These are phyloP conservation scores for Epichloe uncinata DNA, from an alignment of 2,329 filamentous ascomycete species.

Conservation along the genomic window DNA sequence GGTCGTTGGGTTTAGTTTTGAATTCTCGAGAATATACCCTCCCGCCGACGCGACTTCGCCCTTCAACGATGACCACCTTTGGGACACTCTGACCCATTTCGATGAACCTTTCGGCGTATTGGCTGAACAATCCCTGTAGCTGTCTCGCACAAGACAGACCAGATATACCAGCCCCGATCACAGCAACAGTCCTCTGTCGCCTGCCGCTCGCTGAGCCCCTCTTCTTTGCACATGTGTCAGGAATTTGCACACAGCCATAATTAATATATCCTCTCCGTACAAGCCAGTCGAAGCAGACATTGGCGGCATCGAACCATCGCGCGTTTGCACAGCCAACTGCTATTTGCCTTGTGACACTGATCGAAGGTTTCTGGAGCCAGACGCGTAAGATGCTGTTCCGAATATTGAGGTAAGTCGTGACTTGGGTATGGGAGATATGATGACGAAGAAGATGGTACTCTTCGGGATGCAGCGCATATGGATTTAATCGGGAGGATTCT, in stretches of 20 bases:
- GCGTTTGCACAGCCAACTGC: constrained; percentile 81
- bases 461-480: constrained; percentile 72
- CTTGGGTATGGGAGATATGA: constrained; percentile 75
- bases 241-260: constrained; percentile 72
- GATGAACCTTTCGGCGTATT: constrained; percentile 58
- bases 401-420: constrained; percentile 92
- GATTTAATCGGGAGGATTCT: constrained; percentile 77
- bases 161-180: constrained; percentile 90
- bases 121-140: constrained; percentile 70
- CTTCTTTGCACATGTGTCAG: constrained; percentile 27
- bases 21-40: constrained; percentile 76
- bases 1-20: constrained; percentile 40
- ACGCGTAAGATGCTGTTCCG: constrained; percentile 84
- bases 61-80: constrained; percentile 71
- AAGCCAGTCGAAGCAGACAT: constrained; percentile 85
- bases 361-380: constrained; percentile 77
- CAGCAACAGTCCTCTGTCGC: constrained; percentile 60
- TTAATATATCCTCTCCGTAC: constrained; percentile 89
- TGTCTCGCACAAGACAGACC: constrained; percentile 87
- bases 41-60: constrained; percentile 74
- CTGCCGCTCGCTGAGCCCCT: constrained; percentile 22
- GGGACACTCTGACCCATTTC: constrained; percentile 55
- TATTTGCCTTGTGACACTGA: constrained; percentile 69
- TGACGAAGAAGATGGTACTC: constrained; percentile 72
- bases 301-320: constrained; percentile 81